Evolutionary conservation across 495 filamentous ascomycete genomes (phyloP), one percentile per base, ranked within the genome.

Genomic region (Podospora australis): DNA sequence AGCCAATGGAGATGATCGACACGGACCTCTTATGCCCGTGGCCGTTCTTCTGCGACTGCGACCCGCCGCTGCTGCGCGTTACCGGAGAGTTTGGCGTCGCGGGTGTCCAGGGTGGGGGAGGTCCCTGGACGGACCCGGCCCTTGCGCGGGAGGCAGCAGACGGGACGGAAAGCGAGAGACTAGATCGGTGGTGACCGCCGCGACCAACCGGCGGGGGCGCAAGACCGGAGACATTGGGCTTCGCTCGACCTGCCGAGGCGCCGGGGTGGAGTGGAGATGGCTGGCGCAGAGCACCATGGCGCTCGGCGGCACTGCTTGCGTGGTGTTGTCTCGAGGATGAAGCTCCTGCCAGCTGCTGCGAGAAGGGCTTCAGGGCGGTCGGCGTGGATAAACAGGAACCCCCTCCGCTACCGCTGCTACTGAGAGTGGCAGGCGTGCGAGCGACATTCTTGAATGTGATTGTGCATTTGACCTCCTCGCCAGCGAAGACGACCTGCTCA

Each of bases 391-490:
- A n/a, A n/a, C n/a, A n/a, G 21, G 38, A 23, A 17, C 14, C 32
- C 14, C 19, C 7, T 6, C 19, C 19, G 2, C n/a, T 36, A 4
- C 19, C 1, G 8, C 28, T 21, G 39, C 9, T n/a, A 9, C 13
- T n/a, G 25, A 14, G 38, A 40, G 20, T 25, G 5, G 20, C 41
- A 6, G 46, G 45, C 9, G 41, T n/a, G 20, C 46, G 53, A 45
- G 63, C 64, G 50, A 90, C 78, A 62, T 98, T 98, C 69, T 86
- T 91, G 70, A 97, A 97, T 34, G 88, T 96, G 58, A 98, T 96
- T 43, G 80, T 88, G 68, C 92, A 96, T 69, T 90, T 85, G 57
- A 97, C 75, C 56, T 90, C 82, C 70, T 97, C 92, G 53, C 94
- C 94, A 24, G 94, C 87, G 66, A 96, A 97, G 53, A 98, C 88